Conservation (phyloP, 495 filamentous ascomycete species). For the Pyrenula massariospora region DNA sequence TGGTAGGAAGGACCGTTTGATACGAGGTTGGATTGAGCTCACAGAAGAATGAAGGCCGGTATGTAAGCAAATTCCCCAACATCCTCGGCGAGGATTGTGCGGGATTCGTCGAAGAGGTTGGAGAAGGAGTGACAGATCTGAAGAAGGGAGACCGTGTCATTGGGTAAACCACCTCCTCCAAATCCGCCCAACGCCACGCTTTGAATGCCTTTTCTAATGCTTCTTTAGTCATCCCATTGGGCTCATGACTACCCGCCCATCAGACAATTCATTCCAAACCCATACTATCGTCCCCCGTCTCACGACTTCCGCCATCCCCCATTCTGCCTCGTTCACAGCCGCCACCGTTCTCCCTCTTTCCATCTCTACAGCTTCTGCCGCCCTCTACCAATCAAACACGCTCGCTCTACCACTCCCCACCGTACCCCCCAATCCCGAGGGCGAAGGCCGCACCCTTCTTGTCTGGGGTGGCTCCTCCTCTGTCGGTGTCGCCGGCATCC, state of each 20-base stretch:
- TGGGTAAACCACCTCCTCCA: not conserved
- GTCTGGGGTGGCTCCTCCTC: slow-evolving; percentile 51
- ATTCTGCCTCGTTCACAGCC: slow-evolving; percentile 28
- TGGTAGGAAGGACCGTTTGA: too few relatives aligned
- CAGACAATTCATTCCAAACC: slow-evolving; percentile 31
- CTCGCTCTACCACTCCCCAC: slow-evolving; percentile 6
- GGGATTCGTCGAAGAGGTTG: slow-evolving; percentile 23
- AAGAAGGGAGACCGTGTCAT: slow-evolving; percentile 19
- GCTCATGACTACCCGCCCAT: slow-evolving; percentile 6
- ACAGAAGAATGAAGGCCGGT: too few relatives aligned
- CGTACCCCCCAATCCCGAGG: slow-evolving; percentile 9
- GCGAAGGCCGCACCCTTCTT: slow-evolving; percentile 29
- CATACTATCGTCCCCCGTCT: slow-evolving; percentile 26
- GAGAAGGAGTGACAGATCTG: slow-evolving; percentile 15
- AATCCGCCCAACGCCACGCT: not conserved
- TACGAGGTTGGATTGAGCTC: too few relatives aligned
- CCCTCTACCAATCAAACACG: slow-evolving; percentile 9
- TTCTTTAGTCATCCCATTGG: slow-evolving; percentile 8
- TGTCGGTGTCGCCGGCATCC: slow-evolving; percentile 49
- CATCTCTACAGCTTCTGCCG: slow-evolving; percentile 20
- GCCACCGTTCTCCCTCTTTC: slow-evolving; percentile 41
- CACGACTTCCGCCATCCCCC: slow-evolving; percentile 31
- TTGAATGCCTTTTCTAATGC: not conserved
- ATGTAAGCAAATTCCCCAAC: slow-evolving; percentile 9
- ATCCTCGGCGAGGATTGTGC: slow-evolving; percentile 34